Evolutionary conservation across 2,329 filamentous ascomycete species (phyloP), one percentile per base, ranked within the genome.

Genomic region (Sarocladium kiliense): DNA sequence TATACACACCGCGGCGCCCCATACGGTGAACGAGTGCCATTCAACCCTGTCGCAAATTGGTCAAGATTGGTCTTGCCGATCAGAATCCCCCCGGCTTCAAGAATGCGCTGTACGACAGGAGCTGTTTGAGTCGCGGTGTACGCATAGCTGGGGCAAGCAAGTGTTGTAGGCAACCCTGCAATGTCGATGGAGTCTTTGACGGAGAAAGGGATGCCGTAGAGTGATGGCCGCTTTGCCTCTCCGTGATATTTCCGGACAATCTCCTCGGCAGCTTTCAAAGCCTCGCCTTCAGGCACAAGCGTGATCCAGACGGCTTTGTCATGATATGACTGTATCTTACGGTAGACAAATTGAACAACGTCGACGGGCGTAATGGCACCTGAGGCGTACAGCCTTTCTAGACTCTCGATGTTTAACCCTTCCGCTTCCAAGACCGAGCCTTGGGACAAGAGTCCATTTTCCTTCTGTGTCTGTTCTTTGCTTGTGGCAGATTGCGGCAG

Each of bases 1-100:
- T 63, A 66, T 2, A 66, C 63, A 53, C 81, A 55, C 75, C 77
- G 47, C 4, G 64, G 58, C 67, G 63, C 72, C 41, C 82, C 82
- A 58, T 79, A 84, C 0, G 81, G 79, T 2, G 79, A 82, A 26
- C 81, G 75, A 45, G 77, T 80, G 16, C 82, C 83, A 12, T 77
- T 79, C 2, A 86, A 71, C 0, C 83, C 83, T 0, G 82, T 85
- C 2, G 82, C 82, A 3, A 86, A 72, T 64, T 86, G 82, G 62
- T 86, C 83, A 54, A 86, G 23, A 44, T 58, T 58, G 12, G 73
- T 73, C 62, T 85, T 85, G 27, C 82, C 82, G 42, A 85, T 71
- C 56, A 80, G 77, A 2, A 85, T 63, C 1, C 74, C 82, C 5
- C 81, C 81, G 14, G 76, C 74, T 3, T 71, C 68, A 3, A 81